Evolutionary conservation across 495 filamentous ascomycete genomes (phyloP), one percentile per base, ranked within the genome.

Genomic region (Aspergillus cristatus): DNA sequence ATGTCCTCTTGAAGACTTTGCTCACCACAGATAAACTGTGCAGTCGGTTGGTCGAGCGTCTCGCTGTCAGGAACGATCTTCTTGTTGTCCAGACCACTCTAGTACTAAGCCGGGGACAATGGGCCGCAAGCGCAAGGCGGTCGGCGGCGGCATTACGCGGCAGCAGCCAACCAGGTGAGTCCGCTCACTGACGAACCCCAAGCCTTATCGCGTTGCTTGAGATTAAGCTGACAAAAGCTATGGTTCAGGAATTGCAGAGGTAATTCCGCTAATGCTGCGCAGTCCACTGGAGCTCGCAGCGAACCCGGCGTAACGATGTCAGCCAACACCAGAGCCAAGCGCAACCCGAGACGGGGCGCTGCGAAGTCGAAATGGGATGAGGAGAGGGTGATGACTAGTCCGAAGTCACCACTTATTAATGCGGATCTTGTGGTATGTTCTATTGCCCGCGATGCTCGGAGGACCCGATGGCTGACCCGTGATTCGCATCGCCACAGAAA

Each of bases 391-490:
- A 63, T 75, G 32, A 76, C 75, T 2, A 72, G 75, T 45, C 41
- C 65, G 1, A 70, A 71, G 31, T 74, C 76, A 0, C 69, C 65
- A 3, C 62, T 86, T 6, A 63, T 68, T 20, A 41, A 70, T 18
- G 46, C 69, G 18, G 70, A 80, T 36, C 55, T 84, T 10, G 67
- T 79, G 48, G 77, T 80, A 53, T 48, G 74, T 58, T 31, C 26
- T 31, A 35, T 7, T 6, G 2, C 14, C 4, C 8, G 8, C 16
- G 3, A 11, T 12, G 16, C 10, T 24, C 15, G n/a, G 14, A 11
- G 14, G 12, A 3, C 10, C 14, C 11, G 1, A 12, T 15, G 8
- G 25, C 34, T 46, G 34, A 37, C 20, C 20, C 4, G 20, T 24
- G 41, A 48, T 31, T 57, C 28, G 6, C 13, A 38, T 18, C 25